Evolutionary conservation across 768 basidiomycete species (phyloP).

Genomic region (Leccinum longicurvipes): DNA sequence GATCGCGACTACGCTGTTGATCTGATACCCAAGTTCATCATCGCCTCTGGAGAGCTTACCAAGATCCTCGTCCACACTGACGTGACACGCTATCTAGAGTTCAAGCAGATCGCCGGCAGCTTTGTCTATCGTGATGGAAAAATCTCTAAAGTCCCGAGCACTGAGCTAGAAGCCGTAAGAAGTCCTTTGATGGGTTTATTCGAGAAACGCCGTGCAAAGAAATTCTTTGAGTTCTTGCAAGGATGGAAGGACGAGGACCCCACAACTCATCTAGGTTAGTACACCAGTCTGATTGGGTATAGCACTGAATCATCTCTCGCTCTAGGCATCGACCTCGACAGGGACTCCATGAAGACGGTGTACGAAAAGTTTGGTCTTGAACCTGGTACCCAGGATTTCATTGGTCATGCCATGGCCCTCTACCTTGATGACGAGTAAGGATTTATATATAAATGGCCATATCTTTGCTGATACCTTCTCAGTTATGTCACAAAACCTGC

Average conservation of each 20-base stretch:
- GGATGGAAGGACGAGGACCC: slow-evolving; percentile 94
- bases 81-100: slow-evolving; percentile 97
- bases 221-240: slow-evolving; percentile 97
- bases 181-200: slow-evolving; percentile 98
- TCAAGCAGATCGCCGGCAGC: slow-evolving; percentile 99
- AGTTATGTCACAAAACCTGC: slow-evolving; percentile 95
- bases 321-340: slow-evolving; percentile 83
- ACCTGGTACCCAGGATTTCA: slow-evolving; percentile 96
- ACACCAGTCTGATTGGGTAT: neutral
- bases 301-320: slow-evolving; percentile 1
- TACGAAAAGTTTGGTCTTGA: slow-evolving; percentile 98
- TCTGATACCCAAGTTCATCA: slow-evolving; percentile 99
- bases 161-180: slow-evolving; percentile 94
- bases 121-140: slow-evolving; percentile 96
- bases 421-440: slow-evolving; percentile 95
- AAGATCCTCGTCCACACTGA: slow-evolving; percentile 99
- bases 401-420: slow-evolving; percentile 98
- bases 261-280: slow-evolving; percentile 89
- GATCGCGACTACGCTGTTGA: slow-evolving; percentile 98
- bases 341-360: slow-evolving; percentile 87
- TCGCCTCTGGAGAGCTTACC: slow-evolving; percentile 95
- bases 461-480: slow-evolving; percentile 10
- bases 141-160: slow-evolving; percentile 97
- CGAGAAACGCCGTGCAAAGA: slow-evolving; percentile 97
- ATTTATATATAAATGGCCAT: neutral